These are phyloP conservation scores for Elongisporangium senticosum DNA, from an alignment of 352 stramenopile genomes.

Conservation along the genomic window DNA sequence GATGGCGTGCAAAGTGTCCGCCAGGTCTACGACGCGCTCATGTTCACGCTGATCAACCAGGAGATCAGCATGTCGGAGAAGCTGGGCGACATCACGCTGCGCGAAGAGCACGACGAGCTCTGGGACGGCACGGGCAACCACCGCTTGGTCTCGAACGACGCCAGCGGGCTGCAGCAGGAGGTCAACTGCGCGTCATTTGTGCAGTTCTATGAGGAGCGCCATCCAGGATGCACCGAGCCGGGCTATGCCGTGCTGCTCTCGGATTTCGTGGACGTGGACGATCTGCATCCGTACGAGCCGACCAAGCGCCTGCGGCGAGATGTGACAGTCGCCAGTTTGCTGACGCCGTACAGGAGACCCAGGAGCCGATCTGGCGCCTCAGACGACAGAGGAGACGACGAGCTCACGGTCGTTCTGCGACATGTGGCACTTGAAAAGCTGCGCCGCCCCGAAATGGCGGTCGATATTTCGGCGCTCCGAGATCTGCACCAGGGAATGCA, in stretches of 20 bases:
- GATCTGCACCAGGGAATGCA: slow-evolving; percentile 24
- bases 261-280: slow-evolving; percentile 40
- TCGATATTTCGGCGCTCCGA: slow-evolving; percentile 17
- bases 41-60: slow-evolving; percentile 51
- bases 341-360: background rate
- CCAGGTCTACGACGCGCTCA: slow-evolving; percentile 43
- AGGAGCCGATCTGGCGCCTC: background rate
- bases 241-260: slow-evolving; percentile 32
- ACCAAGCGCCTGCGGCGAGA: slow-evolving; percentile 33
- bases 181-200: slow-evolving; percentile 9
- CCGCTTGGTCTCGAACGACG: slow-evolving; percentile 30
- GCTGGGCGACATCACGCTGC: slow-evolving; percentile 39
- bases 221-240: background rate
- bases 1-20: slow-evolving; percentile 26
- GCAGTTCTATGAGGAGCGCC: slow-evolving; percentile 22
- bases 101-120: slow-evolving; percentile 40
- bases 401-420: slow-evolving; percentile 24
- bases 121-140: slow-evolving; percentile 29
- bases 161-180: slow-evolving; percentile 15
- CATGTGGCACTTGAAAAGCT: slow-evolving; percentile 20
- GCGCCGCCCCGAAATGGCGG: slow-evolving; percentile 13
- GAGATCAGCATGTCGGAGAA: slow-evolving; percentile 53
- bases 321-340: slow-evolving; percentile 16
- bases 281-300: slow-evolving; percentile 38
- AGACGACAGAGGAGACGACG: slow-evolving; percentile 4